Evolutionary conservation across 495 filamentous ascomycete genomes (phyloP), one percentile per base, ranked within the genome.

Genomic region (Halenospora varia): DNA sequence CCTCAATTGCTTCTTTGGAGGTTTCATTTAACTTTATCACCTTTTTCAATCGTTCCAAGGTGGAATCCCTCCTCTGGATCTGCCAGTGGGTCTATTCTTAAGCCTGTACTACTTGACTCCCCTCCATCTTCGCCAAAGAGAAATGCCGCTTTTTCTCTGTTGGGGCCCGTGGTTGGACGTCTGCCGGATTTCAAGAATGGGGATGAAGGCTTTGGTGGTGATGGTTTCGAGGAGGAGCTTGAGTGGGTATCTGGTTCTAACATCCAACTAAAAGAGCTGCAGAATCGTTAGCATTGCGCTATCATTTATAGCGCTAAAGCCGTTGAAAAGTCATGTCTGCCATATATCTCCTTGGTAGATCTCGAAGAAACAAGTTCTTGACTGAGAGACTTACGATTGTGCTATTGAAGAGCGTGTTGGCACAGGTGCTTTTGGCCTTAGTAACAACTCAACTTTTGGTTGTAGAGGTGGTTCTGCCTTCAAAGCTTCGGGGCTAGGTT

Each of bases 221-320:
- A 73, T 70, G 53, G 75, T 71, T 63, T 77, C 70, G 50, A 65
- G 60, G 51, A 68, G 66, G 62, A 51, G 3, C 55, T 48, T 20
- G 56, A 65, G 3, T 61, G 62, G 20, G 61, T 65, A 48, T 79
- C 78, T 15, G 79, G 77, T 47, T 83, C 82, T 1, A 98, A 78
- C 92, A 98, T 97, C 92, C 92, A 98, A 10, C 92, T 88, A 68
- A 96, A 97, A 9, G 85, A 87, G 24, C 47, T 49, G 22, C 20
- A 10, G 10, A 10, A 25, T 24, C 2, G 8, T 23, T 25, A 49
- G 42, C 17, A 4, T 9, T 9, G 35, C 9, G 8, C 35, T 40
- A 8, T 40, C 35, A 40, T 40, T 15, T 40, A 8, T 40, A 40
- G 35, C n/a, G n/a, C n/a, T n/a, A n/a, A n/a, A n/a, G n/a, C n/a